Conservation (phyloP, 805 yeast species). For the Priceomyces carsonii region DNA sequence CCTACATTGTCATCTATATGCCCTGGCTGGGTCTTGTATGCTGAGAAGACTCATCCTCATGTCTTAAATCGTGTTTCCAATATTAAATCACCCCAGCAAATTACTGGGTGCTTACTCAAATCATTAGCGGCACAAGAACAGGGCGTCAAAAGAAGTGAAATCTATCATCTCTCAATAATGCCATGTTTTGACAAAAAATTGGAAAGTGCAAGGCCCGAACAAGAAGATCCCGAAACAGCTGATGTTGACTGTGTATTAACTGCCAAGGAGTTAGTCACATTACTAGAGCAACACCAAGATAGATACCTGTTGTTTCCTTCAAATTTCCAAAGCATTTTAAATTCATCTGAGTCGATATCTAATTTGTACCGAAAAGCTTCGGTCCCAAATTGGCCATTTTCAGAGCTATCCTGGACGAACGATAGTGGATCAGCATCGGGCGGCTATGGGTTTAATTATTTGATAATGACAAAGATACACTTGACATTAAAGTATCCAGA, state of each 20-base stretch:
- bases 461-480: constrained; percentile 39
- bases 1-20: constrained; percentile 76
- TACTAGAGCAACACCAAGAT: constrained; percentile 57
- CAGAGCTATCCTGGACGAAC: constrained; percentile 64
- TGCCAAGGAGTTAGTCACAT: constrained; percentile 78
- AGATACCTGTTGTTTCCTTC: constrained; percentile 31
- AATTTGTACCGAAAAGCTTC: constrained; percentile 37
- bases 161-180: constrained; percentile 88
- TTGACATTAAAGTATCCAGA: constrained; percentile 18
- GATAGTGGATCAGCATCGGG: constrained; percentile 86
- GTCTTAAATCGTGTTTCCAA: constrained; percentile 68
- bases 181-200: constrained; percentile 97
- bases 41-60: constrained; percentile 92
- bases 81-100: constrained; percentile 90
- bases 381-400: constrained; percentile 64
- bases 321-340: constrained; percentile 8
- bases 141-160: constrained; percentile 30
- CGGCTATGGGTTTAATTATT: constrained; percentile 78
- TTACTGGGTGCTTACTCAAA: constrained; percentile 80
- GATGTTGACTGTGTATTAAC: constrained; percentile 96
- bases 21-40: constrained; percentile 96
- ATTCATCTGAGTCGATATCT: constrained; percentile 9
- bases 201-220: constrained; percentile 87
- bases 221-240: constrained; percentile 21
- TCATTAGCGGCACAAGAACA: constrained; percentile 38